Conservation (phyloP, 2,329 filamentous ascomycete species). For the Talaromyces pinophilus region DNA sequence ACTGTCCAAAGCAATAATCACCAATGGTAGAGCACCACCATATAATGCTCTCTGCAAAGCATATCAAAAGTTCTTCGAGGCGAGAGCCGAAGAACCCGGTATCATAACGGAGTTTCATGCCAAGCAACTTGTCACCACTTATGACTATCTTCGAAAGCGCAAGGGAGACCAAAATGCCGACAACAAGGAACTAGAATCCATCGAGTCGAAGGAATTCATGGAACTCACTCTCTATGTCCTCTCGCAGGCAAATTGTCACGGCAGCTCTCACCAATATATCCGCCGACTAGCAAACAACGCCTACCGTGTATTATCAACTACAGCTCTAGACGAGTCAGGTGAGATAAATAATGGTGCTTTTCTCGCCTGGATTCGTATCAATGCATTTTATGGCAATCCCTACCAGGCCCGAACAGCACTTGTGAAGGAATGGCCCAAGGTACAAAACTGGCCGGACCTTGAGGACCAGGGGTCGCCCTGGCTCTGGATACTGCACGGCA, state of each 20-base stretch:
- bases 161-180: constrained; percentile 38
- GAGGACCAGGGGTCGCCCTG: constrained; percentile 40
- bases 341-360: constrained; percentile 41
- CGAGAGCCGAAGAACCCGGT: constrained; percentile 52
- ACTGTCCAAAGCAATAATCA: constrained; percentile 62
- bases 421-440: constrained; percentile 41
- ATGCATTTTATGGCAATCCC: constrained; percentile 59
- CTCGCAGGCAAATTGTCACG: constrained; percentile 37
- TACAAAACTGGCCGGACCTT: constrained; percentile 29
- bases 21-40: constrained; percentile 65
- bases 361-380: constrained; percentile 50
- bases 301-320: constrained; percentile 37
- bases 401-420: constrained; percentile 55
- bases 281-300: constrained; percentile 41
- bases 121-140: constrained; percentile 59
- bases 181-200: constrained; percentile 37
- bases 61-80: constrained; percentile 64
- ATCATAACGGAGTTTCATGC: constrained; percentile 68
- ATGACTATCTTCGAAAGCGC: constrained; percentile 56
- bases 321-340: constrained; percentile 43
- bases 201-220: constrained; percentile 44
- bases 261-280: constrained; percentile 40
- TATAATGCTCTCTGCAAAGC: constrained; percentile 65
- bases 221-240: constrained; percentile 45
- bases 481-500: constrained; percentile 60